Percentiles rank a stretch among this genome's conserved stretches.
Evolutionary conservation across 148 eudicot genomes (phyloP).

Genomic region (Chenopodium berlandieri): DNA sequence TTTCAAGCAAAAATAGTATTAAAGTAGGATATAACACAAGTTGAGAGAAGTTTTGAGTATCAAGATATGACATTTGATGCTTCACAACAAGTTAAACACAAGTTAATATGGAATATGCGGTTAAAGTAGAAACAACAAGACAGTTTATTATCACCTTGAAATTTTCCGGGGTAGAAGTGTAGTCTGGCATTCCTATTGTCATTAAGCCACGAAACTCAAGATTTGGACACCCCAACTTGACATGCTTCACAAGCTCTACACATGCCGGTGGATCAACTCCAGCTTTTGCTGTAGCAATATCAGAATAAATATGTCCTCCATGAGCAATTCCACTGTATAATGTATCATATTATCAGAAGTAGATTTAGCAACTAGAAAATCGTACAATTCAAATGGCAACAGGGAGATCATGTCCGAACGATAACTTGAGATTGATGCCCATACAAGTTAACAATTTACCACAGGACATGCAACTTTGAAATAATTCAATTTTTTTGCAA

Average conservation of each 20-base stretch:
- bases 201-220: conserved; percentile 83
- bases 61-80: background rate
- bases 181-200: conserved; percentile 98
- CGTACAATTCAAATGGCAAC: background rate
- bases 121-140: background rate
- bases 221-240: conserved; percentile 65
- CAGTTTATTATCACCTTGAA: conserved; percentile 54
- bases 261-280: conserved; percentile 81
- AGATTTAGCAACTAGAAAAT: background rate
- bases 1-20: background rate
- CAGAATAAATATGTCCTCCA: conserved; percentile 9
- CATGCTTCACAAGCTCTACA: conserved; percentile 80
- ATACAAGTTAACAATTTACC: background rate
- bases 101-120: background rate
- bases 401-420: background rate
- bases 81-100: background rate
- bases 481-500: background rate
- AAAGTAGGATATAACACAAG: background rate
- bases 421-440: background rate
- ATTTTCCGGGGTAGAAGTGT: conserved; percentile 88
- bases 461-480: background rate
- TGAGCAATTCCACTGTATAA: conserved; percentile 18
- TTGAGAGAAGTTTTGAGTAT: background rate
- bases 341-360: background rate
- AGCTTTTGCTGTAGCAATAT: conserved; percentile 71